Percentiles rank a stretch among this genome's conserved stretches.
These are phyloP conservation scores for Populus nigra DNA, from an alignment of 345 rosid species.

Conservation along the genomic window DNA sequence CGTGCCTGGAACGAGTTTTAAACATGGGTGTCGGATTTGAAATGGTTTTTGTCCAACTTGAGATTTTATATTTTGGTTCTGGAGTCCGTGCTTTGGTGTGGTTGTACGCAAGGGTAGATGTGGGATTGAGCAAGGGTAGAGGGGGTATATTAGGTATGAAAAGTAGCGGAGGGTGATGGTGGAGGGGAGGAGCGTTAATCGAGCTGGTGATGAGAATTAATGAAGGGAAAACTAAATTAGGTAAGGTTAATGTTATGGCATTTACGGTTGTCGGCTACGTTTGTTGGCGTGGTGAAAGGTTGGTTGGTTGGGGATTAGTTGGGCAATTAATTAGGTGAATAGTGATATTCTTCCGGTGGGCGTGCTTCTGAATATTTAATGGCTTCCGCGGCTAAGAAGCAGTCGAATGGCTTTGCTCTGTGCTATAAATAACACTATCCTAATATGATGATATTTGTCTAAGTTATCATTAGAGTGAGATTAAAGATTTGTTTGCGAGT, in stretches of 20 bases:
- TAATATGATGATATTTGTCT: too few species aligned
- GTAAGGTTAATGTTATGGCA: slow-evolving; percentile 9
- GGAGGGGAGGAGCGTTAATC: neutral
- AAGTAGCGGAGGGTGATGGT: neutral
- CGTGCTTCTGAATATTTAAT: neutral
- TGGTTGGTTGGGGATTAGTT: slow-evolving; percentile 20
- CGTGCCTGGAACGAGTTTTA: slow-evolving; percentile 23
- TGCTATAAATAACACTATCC: too few species aligned
- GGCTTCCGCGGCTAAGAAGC: too few species aligned
- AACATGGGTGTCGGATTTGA: slow-evolving; percentile 32
- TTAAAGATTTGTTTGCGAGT: too few species aligned
- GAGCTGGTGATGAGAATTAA: neutral
- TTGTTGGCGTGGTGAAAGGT: slow-evolving; percentile 21
- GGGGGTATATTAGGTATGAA: neutral
- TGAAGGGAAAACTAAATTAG: slow-evolving; percentile 12
- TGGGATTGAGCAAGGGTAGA: neutral
- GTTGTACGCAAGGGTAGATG: slow-evolving; percentile 5
- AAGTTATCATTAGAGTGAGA: too few species aligned
- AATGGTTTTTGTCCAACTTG: slow-evolving; percentile 1
- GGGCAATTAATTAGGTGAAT: slow-evolving; percentile 25
- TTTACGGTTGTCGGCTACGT: slow-evolving; percentile 35
- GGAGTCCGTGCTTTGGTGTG: slow-evolving; percentile 11
- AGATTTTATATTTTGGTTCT: slow-evolving; percentile 2
- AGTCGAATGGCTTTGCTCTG: too few species aligned
- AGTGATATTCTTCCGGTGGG: neutral